A percentile compares a stretch with the other conserved stretches of the same genome.
phyloP scores from a whole-genome alignment of 1,139 yeast species.

The Zygosaccharomyces pseudobailii region DNA sequence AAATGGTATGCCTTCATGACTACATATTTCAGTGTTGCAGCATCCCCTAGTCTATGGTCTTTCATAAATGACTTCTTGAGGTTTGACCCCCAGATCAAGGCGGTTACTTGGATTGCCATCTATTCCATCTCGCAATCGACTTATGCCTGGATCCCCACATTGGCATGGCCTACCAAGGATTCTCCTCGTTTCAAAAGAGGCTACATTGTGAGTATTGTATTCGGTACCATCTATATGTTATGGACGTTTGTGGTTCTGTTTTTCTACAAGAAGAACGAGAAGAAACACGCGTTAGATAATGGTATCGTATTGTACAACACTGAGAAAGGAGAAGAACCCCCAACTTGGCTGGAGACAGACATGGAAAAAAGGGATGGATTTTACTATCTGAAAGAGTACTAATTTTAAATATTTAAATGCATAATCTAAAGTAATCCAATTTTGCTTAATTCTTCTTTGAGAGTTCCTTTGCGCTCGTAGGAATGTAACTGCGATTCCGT shows the following conservation, averaged over 20 bases:
- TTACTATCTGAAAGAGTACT: conserved; percentile 23
- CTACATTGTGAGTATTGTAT: conserved; percentile 47
- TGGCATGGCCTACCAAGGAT: conserved; percentile 54
- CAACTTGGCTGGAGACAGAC: conserved; percentile 29
- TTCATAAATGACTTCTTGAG: conserved; percentile 37
- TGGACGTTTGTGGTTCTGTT: conserved; percentile 56
- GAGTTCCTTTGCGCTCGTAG: conserved; percentile 41
- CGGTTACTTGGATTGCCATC: conserved; percentile 37
- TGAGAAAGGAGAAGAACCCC: conserved; percentile 28
- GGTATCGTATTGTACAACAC: conserved; percentile 43
- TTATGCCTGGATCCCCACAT: conserved; percentile 36
- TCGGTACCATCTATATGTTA: conserved; percentile 46
- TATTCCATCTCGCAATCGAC: conserved; percentile 37
- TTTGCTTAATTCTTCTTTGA: conserved; percentile 42
- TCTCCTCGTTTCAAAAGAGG: conserved; percentile 52
- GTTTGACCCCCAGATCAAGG: conserved; percentile 37
- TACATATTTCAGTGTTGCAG: conserved; percentile 35
- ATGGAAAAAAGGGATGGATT: conserved; percentile 30
- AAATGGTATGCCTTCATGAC: conserved; percentile 38
- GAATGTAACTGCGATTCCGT: conserved; percentile 50
- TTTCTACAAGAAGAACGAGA: conserved; percentile 57
- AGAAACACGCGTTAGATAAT: conserved; percentile 47
- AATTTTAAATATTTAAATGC: not conserved
- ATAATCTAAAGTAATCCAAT: conserved; percentile 37
- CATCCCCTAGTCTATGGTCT: conserved; percentile 37